Evolutionary conservation across 768 basidiomycete genomes (phyloP).

Genomic region (Auriscalpium orientale): DNA sequence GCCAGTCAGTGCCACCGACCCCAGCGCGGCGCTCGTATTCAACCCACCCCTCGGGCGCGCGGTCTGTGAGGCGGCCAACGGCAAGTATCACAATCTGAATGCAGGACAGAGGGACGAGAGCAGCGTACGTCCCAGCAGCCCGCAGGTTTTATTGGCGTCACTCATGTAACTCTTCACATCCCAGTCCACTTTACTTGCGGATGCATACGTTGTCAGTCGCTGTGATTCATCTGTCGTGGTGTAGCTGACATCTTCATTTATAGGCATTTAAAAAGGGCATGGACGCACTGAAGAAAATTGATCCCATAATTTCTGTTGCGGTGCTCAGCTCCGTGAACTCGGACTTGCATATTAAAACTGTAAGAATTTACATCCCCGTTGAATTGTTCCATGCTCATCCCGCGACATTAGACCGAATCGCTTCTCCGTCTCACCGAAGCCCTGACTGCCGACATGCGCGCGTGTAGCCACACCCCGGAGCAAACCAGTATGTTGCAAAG

Average conservation of each 20-base stretch:
- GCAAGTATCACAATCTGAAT: background rate
- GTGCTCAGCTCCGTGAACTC: too few relatives aligned
- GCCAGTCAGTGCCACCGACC: background rate
- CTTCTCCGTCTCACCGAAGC: background rate
- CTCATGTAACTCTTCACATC: background rate
- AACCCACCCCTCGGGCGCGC: background rate
- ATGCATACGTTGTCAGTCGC: background rate
- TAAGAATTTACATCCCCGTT: too few relatives aligned
- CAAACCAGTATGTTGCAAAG: background rate
- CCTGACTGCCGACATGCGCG: background rate
- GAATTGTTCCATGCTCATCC: too few relatives aligned
- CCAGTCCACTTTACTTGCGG: background rate
- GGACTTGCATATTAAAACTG: too few relatives aligned
- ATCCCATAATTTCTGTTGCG: too few relatives aligned
- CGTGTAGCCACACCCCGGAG: background rate
- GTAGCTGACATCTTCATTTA: background rate
- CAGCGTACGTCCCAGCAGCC: background rate
- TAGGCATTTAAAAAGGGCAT: too few relatives aligned
- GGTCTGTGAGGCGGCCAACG: background rate
- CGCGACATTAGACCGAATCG: background rate
- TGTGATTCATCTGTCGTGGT: background rate
- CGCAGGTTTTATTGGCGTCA: background rate
- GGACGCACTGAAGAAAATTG: too few relatives aligned
- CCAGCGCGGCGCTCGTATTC: background rate
- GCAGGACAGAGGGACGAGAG: background rate